Evolutionary conservation across 495 filamentous ascomycete species (phyloP).

Genomic region (Lasiosphaeria miniovina): DNA sequence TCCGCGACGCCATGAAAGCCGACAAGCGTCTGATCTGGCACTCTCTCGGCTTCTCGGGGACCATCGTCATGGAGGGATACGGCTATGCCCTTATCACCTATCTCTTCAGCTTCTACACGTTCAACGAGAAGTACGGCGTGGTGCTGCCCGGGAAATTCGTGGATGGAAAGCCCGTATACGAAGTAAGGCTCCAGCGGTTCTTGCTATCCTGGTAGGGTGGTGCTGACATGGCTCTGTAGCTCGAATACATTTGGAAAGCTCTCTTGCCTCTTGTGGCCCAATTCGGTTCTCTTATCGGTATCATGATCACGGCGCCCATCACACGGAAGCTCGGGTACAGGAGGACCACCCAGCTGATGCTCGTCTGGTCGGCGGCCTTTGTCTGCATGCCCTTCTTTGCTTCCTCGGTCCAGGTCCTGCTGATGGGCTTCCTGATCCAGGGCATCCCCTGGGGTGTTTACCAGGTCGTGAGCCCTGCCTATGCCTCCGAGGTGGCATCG

Average conservation of each 20-base stretch:
- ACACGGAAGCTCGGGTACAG: slow-evolving; percentile 62
- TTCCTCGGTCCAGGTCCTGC: slow-evolving; percentile 55
- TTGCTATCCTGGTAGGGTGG: no score
- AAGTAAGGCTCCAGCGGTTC: not conserved
- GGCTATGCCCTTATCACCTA: slow-evolving; percentile 41
- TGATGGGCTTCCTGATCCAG: slow-evolving; percentile 65
- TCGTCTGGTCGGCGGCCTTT: slow-evolving; percentile 44
- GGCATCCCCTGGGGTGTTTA: slow-evolving; percentile 71
- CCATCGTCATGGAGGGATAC: slow-evolving; percentile 37
- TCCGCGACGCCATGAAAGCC: slow-evolving; percentile 20
- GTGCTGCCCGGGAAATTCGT: slow-evolving; percentile 21
- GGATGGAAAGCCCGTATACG: slow-evolving; percentile 47
- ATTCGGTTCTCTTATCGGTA: slow-evolving; percentile 49
- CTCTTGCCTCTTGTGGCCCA: slow-evolving; percentile 38
- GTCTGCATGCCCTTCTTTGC: slow-evolving; percentile 63
- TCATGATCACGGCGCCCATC: slow-evolving; percentile 61
- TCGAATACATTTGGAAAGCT: slow-evolving; percentile 49
- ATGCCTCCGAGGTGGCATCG: slow-evolving; percentile 61
- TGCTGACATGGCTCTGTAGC: slow-evolving; percentile 20
- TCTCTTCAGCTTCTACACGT: slow-evolving; percentile 39
- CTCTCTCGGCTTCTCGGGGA: slow-evolving; percentile 29
- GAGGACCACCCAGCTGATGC: slow-evolving; percentile 48
- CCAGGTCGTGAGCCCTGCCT: slow-evolving; percentile 50
- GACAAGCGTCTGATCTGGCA: slow-evolving; percentile 26
- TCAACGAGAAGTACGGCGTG: slow-evolving; percentile 59